phyloP scores from a whole-genome alignment of 345 rosid genomes.

The Balakata baccata region DNA sequence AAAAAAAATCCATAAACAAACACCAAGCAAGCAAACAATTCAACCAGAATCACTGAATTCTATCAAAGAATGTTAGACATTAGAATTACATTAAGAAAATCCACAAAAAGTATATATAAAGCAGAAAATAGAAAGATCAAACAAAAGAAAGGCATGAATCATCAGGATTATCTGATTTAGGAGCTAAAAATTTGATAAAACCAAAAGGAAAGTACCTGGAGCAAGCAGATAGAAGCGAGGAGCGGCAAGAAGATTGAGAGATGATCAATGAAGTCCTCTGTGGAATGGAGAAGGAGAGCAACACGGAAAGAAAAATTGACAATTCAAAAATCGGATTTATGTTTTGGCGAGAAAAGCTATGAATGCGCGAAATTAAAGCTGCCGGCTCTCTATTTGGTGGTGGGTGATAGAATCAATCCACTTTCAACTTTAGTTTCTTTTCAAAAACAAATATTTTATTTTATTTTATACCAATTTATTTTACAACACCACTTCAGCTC shows the following conservation, averaged over 20 bases:
- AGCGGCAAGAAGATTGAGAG: not conserved
- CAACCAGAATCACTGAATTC: not conserved
- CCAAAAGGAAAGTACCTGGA: constrained; percentile 23
- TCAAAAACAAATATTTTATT: no score
- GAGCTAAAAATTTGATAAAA: constrained; percentile 7
- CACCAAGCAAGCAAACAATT: not conserved
- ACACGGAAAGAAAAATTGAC: constrained; percentile 12
- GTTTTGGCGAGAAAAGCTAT: constrained; percentile 30
- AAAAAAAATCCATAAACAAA: not conserved
- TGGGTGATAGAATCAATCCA: constrained; percentile 28
- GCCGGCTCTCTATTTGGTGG: constrained; percentile 19
- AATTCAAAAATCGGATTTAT: constrained; percentile 5
- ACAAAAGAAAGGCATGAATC: constrained; percentile 16
- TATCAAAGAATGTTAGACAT: not conserved
- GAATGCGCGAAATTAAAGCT: constrained; percentile 30
- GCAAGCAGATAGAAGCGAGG: constrained; percentile 22
- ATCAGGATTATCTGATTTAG: constrained; percentile 22
- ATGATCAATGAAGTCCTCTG: constrained; percentile 2
- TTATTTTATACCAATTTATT: no score
- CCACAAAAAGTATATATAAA: not conserved
- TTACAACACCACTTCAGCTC: no score
- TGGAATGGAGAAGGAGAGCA: not conserved
- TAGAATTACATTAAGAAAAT: not conserved
- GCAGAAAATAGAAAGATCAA: constrained; percentile 12
- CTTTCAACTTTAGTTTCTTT: not conserved